Evolutionary conservation across 2,329 filamentous ascomycete species (phyloP).

Genomic region (Bipolaris bicolor): DNA sequence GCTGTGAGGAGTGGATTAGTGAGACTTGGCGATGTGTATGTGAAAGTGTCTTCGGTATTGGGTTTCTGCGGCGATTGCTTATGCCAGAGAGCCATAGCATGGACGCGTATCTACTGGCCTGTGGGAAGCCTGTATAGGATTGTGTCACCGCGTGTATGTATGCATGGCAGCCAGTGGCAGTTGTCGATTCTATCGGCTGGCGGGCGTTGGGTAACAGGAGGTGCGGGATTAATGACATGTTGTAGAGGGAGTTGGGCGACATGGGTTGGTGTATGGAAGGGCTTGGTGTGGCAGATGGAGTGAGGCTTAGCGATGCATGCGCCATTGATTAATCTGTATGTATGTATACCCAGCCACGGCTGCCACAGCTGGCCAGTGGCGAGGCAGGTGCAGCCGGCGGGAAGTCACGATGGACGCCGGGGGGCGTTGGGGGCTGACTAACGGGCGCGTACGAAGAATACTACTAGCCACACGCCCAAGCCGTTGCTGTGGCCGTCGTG

Average conservation of each 20-base stretch:
- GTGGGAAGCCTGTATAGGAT: neutral
- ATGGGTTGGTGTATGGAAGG: slow-evolving; percentile 16
- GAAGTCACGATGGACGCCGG: slow-evolving; percentile 3
- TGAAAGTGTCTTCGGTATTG: slow-evolving; percentile 14
- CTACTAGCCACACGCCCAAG: too few relatives aligned
- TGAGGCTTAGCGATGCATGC: slow-evolving; percentile 27
- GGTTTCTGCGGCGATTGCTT: neutral
- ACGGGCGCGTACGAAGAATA: neutral
- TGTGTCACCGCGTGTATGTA: neutral
- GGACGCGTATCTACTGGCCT: neutral
- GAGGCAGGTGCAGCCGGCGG: slow-evolving; percentile 6
- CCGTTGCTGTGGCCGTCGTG: neutral
- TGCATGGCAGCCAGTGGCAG: neutral
- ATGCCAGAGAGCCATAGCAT: neutral
- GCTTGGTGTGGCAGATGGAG: slow-evolving; percentile 14
- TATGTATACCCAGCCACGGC: slow-evolving; percentile 17
- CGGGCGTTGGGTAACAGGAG: neutral
- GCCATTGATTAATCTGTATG: slow-evolving; percentile 17
- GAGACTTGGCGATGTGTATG: slow-evolving; percentile 34
- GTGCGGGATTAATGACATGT: neutral
- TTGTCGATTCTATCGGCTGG: neutral
- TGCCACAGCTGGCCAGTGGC: slow-evolving; percentile 8
- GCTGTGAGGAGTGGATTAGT: slow-evolving; percentile 24
- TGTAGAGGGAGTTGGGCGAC: slow-evolving; percentile 2
- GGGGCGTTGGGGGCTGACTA: slow-evolving; percentile 2